Conservation (phyloP, 1,139 yeast species). For the Nakaseomyces bracarensis region DNA sequence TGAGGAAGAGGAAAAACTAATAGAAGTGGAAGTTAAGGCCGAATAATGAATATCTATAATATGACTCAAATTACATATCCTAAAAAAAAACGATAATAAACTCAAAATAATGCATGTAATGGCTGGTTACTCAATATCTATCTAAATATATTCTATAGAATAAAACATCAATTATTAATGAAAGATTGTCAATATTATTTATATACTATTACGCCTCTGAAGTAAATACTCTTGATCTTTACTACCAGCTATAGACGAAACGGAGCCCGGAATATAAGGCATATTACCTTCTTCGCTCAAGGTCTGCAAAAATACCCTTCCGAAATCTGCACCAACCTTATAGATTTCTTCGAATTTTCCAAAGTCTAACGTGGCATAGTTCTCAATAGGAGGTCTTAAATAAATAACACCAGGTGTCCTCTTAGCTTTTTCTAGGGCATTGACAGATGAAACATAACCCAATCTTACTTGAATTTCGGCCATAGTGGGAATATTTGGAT, state of each 20-base stretch:
- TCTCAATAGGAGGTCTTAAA: conserved; percentile 87
- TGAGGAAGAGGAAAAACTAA: not conserved
- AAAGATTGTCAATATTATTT: not conserved
- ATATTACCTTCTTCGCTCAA: conserved; percentile 48
- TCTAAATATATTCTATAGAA: not conserved
- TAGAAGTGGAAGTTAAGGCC: conserved; percentile 9
- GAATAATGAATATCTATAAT: conserved; percentile 8
- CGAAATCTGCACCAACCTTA: conserved; percentile 71
- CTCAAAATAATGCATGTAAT: conserved; percentile 13
- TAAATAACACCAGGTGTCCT: conserved; percentile 80
- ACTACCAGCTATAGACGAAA: conserved; percentile 12
- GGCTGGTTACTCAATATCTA: too few species aligned
- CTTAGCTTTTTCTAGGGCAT: conserved; percentile 84
- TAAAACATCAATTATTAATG: not conserved
- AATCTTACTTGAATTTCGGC: conserved; percentile 90
- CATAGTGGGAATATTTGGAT: conserved; percentile 87
- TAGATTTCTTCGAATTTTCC: conserved; percentile 87
- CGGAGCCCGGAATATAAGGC: conserved; percentile 53
- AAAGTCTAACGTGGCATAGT: conserved; percentile 85
- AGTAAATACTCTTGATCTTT: conserved; percentile 25
- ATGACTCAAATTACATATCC: conserved; percentile 26
- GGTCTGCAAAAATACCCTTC: conserved; percentile 47
- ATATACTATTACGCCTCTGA: conserved; percentile 60
- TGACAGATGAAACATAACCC: conserved; percentile 92
- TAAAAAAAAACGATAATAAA: conserved; percentile 22